A percentile compares a stretch with the other conserved stretches of the same genome.
phyloP scores from a whole-genome alignment of 129 eudicot species.

The sunflower (Helianthus annuus) region HanXRQr2.0-SUNRISE NC_035446.2:73100139-73100638 shows the following conservation, averaged over 20 bases:
- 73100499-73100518: no score
- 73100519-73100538: no score
- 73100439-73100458: not conserved
- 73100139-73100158: constrained; percentile 67
- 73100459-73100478: no score
- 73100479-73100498: no score
- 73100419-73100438: not conserved
- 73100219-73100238: constrained; percentile 1
- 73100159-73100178: constrained; percentile 64
- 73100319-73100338: constrained; percentile 41
- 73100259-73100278: constrained; percentile 21
- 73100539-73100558: no score
- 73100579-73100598: no score
- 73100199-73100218: constrained; percentile 26
- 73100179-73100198: constrained; percentile 69
- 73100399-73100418: constrained; percentile 65
- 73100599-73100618: no score
- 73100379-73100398: constrained; percentile 51
- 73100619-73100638: no score
- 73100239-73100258: constrained; percentile 13
- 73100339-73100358: constrained; percentile 52
- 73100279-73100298: constrained; percentile 16
- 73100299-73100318: constrained; percentile 25
- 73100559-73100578: no score
- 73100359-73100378: constrained; percentile 40